A percentile compares a stretch with the other conserved stretches of the same genome.
Conservation (phyloP, 1,284 basidiomycete species). For the Ceratobasidium sp. region DNA sequence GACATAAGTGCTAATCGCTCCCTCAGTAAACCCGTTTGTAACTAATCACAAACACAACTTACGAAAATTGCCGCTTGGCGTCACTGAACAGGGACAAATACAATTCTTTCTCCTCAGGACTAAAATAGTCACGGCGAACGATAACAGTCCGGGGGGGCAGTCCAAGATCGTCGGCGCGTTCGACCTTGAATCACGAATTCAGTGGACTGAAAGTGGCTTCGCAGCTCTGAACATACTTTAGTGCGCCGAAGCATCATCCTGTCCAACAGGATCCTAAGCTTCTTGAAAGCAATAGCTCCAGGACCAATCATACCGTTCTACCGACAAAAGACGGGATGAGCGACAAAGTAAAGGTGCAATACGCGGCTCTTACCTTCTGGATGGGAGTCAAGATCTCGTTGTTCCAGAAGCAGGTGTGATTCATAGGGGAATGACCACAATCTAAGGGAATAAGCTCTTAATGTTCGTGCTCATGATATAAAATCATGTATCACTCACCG, state of each 20-base stretch:
- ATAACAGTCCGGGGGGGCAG: constrained; percentile 93
- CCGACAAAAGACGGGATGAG: neutral
- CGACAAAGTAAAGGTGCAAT: neutral
- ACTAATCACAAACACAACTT: constrained; percentile 2
- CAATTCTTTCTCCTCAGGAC: constrained; percentile 94
- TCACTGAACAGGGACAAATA: constrained; percentile 92
- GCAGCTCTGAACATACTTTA: constrained; percentile 56
- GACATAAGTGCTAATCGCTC: constrained; percentile 72
- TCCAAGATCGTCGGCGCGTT: constrained; percentile 96
- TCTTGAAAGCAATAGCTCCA: constrained; percentile 84
- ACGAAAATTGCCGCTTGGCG: constrained; percentile 84
- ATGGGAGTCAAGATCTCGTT: constrained; percentile 93
- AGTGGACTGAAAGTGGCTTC: neutral
- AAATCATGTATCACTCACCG: constrained; percentile 55
- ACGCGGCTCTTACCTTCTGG: constrained; percentile 64
- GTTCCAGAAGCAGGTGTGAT: constrained; percentile 87
- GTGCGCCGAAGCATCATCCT: constrained; percentile 94
- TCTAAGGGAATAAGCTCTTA: constrained; percentile 53
- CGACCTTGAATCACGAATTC: constrained; percentile 60
- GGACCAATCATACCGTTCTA: constrained; percentile 69
- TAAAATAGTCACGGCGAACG: constrained; percentile 91
- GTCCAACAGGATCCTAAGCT: constrained; percentile 85
- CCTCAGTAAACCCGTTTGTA: neutral
- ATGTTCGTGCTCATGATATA: neutral
- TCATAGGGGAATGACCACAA: constrained; percentile 93